Evolutionary conservation across 305 asterid species (phyloP).

Genomic region (Fraxinus paxiana): DNA sequence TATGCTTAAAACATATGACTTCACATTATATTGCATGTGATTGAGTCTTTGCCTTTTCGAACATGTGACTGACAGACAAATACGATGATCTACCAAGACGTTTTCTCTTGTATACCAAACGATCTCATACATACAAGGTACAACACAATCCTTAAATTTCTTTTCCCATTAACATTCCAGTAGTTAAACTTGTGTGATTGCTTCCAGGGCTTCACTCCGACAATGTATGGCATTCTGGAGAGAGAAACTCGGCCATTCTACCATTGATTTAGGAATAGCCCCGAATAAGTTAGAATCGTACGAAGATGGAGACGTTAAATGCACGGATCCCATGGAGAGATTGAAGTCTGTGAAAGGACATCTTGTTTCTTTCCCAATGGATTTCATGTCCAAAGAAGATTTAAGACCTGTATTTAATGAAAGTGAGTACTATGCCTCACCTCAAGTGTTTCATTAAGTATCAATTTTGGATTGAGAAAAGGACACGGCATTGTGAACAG

Average conservation of each 20-base stretch:
- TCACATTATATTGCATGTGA: not conserved
- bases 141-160: conserved; percentile 15
- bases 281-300: conserved; percentile 58
- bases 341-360: conserved; percentile 65
- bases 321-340: conserved; percentile 77
- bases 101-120: conserved; percentile 81
- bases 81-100: conserved; percentile 80
- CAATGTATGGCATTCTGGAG: conserved; percentile 69
- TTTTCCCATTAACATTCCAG: not conserved
- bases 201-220: conserved; percentile 65
- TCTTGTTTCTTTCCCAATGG: conserved; percentile 88
- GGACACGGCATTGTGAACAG: not conserved
- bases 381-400: conserved; percentile 87
- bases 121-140: conserved; percentile 89
- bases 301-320: conserved; percentile 57
- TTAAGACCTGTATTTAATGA: conserved; percentile 89
- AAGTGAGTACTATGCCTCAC: conserved; percentile 88
- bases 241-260: conserved; percentile 69
- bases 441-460: conserved; percentile 69
- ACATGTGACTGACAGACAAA: conserved; percentile 58
- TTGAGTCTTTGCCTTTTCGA: not conserved
- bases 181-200: not conserved
- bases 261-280: conserved; percentile 85
- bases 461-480: not conserved
- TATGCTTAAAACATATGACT: not conserved